These are phyloP conservation scores for Herpetospermum pedunculosum DNA, from an alignment of 306 rosid species.

Conservation along the genomic window DNA sequence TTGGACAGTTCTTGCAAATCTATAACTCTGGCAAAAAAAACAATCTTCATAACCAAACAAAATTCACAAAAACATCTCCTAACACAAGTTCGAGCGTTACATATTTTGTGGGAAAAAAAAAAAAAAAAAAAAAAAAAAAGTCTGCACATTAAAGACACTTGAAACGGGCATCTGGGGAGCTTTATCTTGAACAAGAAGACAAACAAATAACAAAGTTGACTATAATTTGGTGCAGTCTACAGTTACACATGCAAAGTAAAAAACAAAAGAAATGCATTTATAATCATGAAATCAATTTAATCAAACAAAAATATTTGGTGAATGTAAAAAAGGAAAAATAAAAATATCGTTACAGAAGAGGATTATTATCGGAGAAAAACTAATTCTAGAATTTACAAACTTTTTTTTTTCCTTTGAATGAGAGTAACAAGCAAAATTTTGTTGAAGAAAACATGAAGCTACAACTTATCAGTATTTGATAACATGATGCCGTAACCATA, in stretches of 20 bases:
- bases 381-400: no score
- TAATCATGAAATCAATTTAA: not conserved
- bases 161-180: no score
- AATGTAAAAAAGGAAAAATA: not conserved
- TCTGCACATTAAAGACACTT: no score
- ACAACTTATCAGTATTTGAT: slow-evolving; percentile 46
- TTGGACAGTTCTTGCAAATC: not conserved
- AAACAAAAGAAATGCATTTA: not conserved
- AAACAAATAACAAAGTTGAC: not conserved
- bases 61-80: not conserved
- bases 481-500: slow-evolving; percentile 82
- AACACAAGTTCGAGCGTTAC: not conserved
- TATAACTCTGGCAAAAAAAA: not conserved
- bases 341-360: not conserved
- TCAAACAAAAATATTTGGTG: not conserved
- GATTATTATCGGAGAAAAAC: no score
- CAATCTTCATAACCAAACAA: not conserved
- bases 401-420: not conserved
- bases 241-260: not conserved
- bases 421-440: slow-evolving; percentile 17
- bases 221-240: not conserved
- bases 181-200: not conserved
- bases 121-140: no score
- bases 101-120: no score
- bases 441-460: slow-evolving; percentile 20